Percentiles rank a stretch among this genome's conserved stretches.
Conservation (phyloP, 2,329 filamentous ascomycete species). For the Elsinoe ampelina region DNA sequence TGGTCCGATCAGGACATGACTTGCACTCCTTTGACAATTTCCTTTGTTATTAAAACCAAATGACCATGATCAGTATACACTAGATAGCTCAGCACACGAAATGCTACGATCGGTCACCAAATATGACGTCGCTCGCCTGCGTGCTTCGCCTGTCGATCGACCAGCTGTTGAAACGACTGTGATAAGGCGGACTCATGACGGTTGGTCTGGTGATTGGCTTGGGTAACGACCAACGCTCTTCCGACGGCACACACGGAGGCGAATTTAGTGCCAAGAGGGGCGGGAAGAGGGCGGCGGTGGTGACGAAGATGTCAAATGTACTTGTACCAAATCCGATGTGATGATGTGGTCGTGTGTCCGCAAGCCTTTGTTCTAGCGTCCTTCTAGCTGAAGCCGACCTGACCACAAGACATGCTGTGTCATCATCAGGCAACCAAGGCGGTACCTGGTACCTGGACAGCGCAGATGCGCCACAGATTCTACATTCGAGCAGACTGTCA, state of each 20-base stretch:
- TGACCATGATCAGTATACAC: neutral
- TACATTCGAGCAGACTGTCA: too few relatives aligned
- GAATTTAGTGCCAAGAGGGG: neutral
- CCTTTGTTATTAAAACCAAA: neutral
- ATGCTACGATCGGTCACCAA: neutral
- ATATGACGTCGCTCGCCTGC: neutral
- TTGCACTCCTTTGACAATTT: slow-evolving; percentile 1
- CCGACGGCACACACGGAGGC: neutral
- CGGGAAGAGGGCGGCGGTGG: too few relatives aligned
- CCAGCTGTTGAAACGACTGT: neutral
- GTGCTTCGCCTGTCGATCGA: neutral
- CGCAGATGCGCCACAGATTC: neutral
- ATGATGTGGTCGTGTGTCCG: too few relatives aligned
- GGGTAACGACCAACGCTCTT: slow-evolving; percentile 1
- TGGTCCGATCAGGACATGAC: neutral
- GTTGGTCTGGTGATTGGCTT: slow-evolving; percentile 9
- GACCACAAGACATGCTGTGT: neutral
- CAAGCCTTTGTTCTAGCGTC: too few relatives aligned
- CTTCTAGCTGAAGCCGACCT: too few relatives aligned
- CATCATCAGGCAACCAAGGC: neutral
- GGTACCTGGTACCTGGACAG: neutral
- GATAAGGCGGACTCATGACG: neutral
- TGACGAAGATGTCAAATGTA: too few relatives aligned
- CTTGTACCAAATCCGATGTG: too few relatives aligned
- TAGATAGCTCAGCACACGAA: neutral